These are phyloP conservation scores for Leccinum barrowsii DNA, from an alignment of 768 basidiomycete genomes.

Conservation along the genomic window DNA sequence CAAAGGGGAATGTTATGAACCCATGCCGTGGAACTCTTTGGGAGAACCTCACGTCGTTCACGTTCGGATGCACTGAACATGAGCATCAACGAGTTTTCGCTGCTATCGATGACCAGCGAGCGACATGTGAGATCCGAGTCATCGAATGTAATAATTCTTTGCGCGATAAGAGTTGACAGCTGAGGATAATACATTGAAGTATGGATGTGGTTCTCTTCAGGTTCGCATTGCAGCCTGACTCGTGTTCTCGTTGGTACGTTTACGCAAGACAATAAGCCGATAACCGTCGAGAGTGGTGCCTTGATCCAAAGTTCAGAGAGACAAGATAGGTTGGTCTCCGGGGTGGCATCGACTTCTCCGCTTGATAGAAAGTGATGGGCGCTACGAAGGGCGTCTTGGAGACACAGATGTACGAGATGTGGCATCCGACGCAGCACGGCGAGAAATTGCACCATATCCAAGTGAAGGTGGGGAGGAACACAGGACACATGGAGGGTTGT, in stretches of 20 bases:
- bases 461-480: constrained; percentile 18
- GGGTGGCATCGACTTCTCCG: not conserved
- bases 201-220: not conserved
- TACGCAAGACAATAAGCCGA: constrained; percentile 4
- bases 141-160: not conserved
- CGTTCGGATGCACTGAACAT: not conserved
- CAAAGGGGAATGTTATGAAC: not conserved
- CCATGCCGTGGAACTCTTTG: not conserved
- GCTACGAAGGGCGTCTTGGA: constrained; percentile 29
- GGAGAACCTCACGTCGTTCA: not conserved
- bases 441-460: constrained; percentile 29
- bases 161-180: not conserved
- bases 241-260: not conserved
- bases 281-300: constrained; percentile 7
- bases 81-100: not conserved
- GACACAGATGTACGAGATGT: constrained; percentile 29
- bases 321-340: not conserved
- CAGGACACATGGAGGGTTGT: constrained; percentile 33
- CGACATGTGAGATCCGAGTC: not conserved
- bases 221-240: not conserved
- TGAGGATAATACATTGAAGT: not conserved
- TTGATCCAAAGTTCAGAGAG: constrained; percentile 6
- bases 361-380: not conserved
- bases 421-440: constrained; percentile 33
- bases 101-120: not conserved